Evolutionary conservation across 2,329 filamentous ascomycete species (phyloP).

Genomic region (Venturia aucupariae): DNA sequence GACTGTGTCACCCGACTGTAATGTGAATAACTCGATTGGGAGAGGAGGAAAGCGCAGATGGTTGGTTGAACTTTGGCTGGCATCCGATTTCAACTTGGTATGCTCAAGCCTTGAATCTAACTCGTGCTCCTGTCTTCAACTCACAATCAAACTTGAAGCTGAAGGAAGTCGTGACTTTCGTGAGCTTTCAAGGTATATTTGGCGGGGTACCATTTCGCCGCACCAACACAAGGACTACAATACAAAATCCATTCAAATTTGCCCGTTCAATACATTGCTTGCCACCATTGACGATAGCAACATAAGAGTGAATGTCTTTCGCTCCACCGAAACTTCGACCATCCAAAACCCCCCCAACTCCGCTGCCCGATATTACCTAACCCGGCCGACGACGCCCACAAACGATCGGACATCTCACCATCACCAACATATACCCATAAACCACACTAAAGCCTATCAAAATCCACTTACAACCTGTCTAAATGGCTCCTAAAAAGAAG

Average conservation of each 20-base stretch:
- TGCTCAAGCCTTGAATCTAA: too few species aligned
- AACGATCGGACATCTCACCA: neutral
- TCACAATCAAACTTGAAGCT: neutral
- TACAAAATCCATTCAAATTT: neutral
- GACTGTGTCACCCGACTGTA: too few species aligned
- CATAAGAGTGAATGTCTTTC: constrained; percentile 13
- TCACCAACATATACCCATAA: neutral
- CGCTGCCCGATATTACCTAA: constrained; percentile 8
- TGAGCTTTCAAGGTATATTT: too few species aligned
- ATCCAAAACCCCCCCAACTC: constrained; percentile 6
- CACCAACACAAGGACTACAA: neutral
- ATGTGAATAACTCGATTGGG: too few species aligned
- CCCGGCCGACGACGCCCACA: neutral
- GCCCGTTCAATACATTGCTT: neutral
- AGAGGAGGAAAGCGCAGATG: too few species aligned
- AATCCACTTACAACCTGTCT: neutral
- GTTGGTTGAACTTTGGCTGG: too few species aligned
- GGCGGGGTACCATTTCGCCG: neutral
- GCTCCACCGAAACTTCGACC: constrained; percentile 1
- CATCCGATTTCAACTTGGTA: too few species aligned
- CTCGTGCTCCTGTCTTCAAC: too few species aligned
- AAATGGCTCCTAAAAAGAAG: constrained; percentile 94
- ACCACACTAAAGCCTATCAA: neutral
- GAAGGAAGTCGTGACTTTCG: neutral
- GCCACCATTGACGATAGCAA: neutral